Evolutionary conservation across 306 rosid species (phyloP).

Genomic region (Acacia melanoxylon): DNA sequence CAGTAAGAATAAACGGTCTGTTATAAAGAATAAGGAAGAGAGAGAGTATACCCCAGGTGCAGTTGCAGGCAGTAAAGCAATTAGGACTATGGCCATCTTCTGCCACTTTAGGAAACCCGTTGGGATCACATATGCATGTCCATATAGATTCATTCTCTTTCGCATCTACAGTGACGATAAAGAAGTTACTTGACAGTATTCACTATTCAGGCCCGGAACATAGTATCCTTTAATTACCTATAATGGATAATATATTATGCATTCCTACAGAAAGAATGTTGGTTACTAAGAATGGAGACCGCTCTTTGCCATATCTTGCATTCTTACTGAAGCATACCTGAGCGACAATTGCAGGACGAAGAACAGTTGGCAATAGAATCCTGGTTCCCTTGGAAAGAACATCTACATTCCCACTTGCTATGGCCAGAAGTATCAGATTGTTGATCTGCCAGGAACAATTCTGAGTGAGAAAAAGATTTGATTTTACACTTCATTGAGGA

Average conservation of each 20-base stretch:
- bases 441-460: conserved; percentile 52
- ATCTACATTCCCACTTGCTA: conserved; percentile 82
- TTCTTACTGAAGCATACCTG: conserved; percentile 48
- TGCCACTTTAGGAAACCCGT: conserved; percentile 79
- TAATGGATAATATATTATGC: conserved; percentile 3
- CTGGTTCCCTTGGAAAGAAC: conserved; percentile 60
- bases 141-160: conserved; percentile 51
- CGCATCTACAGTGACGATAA: conserved; percentile 51
- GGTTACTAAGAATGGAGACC: not conserved
- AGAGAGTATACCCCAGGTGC: conserved; percentile 72
- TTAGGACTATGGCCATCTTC: conserved; percentile 45
- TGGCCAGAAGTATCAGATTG: conserved; percentile 45
- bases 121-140: conserved; percentile 76
- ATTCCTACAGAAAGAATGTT: conserved; percentile 8
- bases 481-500: conserved; percentile 8
- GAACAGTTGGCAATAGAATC: conserved; percentile 71
- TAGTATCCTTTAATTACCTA: conserved; percentile 9
- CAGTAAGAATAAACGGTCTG: not conserved
- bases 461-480: not conserved
- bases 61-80: conserved; percentile 86
- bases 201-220: conserved; percentile 12
- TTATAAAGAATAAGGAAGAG: conserved; percentile 16
- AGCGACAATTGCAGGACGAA: conserved; percentile 73
- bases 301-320: not conserved
- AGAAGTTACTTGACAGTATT: conserved; percentile 23